Evolutionary conservation across 495 filamentous ascomycete species (phyloP).

Genomic region (Corynascus novoguineensis): DNA sequence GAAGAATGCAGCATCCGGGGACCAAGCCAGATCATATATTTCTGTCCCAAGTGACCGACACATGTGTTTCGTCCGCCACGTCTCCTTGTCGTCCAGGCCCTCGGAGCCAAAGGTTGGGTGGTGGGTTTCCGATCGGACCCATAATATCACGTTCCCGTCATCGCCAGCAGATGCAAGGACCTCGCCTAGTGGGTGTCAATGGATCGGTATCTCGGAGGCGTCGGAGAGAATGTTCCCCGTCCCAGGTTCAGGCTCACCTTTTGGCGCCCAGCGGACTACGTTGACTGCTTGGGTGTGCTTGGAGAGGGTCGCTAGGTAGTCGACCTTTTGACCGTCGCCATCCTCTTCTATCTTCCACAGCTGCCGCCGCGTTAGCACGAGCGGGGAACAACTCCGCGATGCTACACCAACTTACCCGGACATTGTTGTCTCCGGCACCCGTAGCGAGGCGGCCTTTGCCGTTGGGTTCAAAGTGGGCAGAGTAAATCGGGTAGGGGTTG

Average conservation of each 20-base stretch:
- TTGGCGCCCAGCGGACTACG: conserved; percentile 91
- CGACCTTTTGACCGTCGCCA: conserved; percentile 81
- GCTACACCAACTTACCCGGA: conserved; percentile 64
- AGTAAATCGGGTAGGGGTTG: conserved; percentile 83
- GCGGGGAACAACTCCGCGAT: neutral
- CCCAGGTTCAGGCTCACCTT: conserved; percentile 63
- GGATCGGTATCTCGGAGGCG: neutral
- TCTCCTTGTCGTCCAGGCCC: conserved; percentile 86
- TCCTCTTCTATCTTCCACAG: conserved; percentile 84
- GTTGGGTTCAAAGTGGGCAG: conserved; percentile 89
- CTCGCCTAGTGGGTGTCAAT: conserved; percentile 59
- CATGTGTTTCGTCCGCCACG: conserved; percentile 96
- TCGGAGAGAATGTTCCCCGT: neutral
- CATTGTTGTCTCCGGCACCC: conserved; percentile 93
- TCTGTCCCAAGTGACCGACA: conserved; percentile 85
- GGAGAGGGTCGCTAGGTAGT: conserved; percentile 81
- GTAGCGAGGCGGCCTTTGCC: conserved; percentile 91
- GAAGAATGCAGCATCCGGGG: conserved; percentile 91
- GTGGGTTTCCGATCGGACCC: conserved; percentile 78
- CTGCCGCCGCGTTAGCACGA: conserved; percentile 37
- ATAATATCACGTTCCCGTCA: conserved; percentile 92
- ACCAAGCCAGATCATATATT: conserved; percentile 98
- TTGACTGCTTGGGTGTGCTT: conserved; percentile 98
- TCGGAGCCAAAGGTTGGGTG: conserved; percentile 66
- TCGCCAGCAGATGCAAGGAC: conserved; percentile 92